Evolutionary conservation across 1,284 basidiomycete genomes (phyloP).

Genomic region (Melampsora americana): DNA sequence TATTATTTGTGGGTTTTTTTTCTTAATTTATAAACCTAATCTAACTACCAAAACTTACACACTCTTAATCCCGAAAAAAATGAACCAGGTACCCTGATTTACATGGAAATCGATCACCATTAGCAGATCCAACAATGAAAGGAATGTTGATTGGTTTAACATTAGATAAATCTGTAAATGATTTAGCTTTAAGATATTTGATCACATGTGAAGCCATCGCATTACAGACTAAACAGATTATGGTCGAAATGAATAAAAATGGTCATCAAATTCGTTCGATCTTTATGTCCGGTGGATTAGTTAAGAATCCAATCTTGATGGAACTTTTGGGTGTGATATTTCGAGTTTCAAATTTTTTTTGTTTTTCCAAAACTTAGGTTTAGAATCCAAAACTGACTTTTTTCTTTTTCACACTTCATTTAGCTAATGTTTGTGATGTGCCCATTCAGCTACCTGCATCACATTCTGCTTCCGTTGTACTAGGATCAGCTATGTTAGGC

Average conservation of each 20-base stretch:
- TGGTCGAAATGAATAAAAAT: constrained; percentile 80
- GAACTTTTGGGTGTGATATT: constrained; percentile 16
- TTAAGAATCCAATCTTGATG: constrained; percentile 52
- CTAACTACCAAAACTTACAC: too few relatives aligned
- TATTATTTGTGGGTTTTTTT: constrained; percentile 52
- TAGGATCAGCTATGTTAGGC: constrained; percentile 89
- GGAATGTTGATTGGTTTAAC: constrained; percentile 84
- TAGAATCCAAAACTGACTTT: too few relatives aligned
- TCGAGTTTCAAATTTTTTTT: too few relatives aligned
- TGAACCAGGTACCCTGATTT: constrained; percentile 40
- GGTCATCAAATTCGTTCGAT: constrained; percentile 82
- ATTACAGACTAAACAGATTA: constrained; percentile 89
- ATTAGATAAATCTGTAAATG: constrained; percentile 71
- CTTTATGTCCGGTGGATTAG: constrained; percentile 70
- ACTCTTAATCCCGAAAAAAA: not conserved
- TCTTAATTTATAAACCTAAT: too few relatives aligned
- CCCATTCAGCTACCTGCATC: constrained; percentile 78
- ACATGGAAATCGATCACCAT: constrained; percentile 86
- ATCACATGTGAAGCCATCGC: constrained; percentile 90
- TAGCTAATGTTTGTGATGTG: constrained; percentile 79
- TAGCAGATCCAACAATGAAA: constrained; percentile 88
- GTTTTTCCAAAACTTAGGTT: too few relatives aligned
- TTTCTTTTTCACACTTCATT: too few relatives aligned
- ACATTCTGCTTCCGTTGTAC: constrained; percentile 75
- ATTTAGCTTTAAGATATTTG: constrained; percentile 86